Evolutionary conservation across 805 yeast species (phyloP).

Genomic region (Kluyveromyces starmeri): DNA sequence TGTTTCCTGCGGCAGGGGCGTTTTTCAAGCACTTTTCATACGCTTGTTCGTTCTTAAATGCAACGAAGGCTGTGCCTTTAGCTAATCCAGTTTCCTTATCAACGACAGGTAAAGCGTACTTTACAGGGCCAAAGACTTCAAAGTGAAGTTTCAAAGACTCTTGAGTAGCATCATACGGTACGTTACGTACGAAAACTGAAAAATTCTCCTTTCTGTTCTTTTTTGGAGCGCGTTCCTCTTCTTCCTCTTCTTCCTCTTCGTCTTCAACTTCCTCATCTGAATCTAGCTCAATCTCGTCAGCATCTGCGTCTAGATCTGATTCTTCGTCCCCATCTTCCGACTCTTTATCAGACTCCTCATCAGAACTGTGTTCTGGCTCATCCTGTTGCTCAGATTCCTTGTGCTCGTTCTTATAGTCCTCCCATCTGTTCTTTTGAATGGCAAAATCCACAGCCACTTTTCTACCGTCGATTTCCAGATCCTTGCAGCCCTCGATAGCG

Average conservation of each 20-base stretch:
- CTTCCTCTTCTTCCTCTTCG: conserved; percentile 28
- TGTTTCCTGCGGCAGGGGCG: conserved; percentile 66
- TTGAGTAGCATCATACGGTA: conserved; percentile 88
- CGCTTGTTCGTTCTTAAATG: conserved; percentile 56
- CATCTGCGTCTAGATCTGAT: conserved; percentile 25
- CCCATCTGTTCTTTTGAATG: conserved; percentile 81
- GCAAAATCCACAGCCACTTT: conserved; percentile 93
- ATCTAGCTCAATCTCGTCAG: conserved; percentile 20
- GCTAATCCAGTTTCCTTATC: conserved; percentile 82
- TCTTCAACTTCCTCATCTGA: conserved; percentile 28
- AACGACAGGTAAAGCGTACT: conserved; percentile 87
- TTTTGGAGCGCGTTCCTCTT: conserved; percentile 30
- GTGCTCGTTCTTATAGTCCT: conserved; percentile 39
- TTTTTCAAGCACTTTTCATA: conserved; percentile 59
- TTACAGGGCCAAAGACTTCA: conserved; percentile 70
- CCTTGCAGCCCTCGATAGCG: conserved; percentile 70
- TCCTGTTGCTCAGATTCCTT: conserved; percentile 33
- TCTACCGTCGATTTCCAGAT: conserved; percentile 78
- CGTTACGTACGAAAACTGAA: conserved; percentile 81
- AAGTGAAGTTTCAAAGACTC: conserved; percentile 76
- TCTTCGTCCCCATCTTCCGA: conserved; percentile 29
- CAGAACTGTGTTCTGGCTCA: conserved; percentile 34
- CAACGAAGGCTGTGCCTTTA: conserved; percentile 92
- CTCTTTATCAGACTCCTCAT: conserved; percentile 30
- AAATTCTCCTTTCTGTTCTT: conserved; percentile 57